phyloP scores from a whole-genome alignment of 495 filamentous ascomycete genomes.

The Pseudevernia furfuracea region DNA sequence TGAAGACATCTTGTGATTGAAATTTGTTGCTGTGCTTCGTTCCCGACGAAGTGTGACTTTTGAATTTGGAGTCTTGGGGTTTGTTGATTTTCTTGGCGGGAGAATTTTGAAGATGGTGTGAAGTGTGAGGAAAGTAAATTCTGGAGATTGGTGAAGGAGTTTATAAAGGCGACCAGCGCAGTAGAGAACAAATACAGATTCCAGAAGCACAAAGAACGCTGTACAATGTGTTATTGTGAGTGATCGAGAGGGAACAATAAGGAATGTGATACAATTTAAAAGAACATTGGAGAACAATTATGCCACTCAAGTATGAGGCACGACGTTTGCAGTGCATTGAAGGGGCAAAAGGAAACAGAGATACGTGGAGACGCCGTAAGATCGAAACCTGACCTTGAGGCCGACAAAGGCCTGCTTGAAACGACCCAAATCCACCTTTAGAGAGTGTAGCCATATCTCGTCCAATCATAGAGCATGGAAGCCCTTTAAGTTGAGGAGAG shows the following conservation, averaged over 20 bases:
- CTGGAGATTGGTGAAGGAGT: neutral
- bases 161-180: constrained; percentile 2
- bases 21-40: constrained; percentile 7
- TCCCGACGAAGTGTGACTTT: constrained; percentile 14
- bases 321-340: neutral
- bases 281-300: neutral
- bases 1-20: constrained; percentile 18
- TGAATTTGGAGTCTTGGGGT: neutral
- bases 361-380: no score
- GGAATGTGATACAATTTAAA: neutral
- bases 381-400: neutral
- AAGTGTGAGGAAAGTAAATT: neutral
- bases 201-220: neutral
- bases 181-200: neutral
- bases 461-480: neutral
- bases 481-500: neutral
- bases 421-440: neutral
- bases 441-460: neutral
- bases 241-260: neutral
- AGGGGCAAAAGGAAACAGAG: neutral
- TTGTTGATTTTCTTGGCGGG: neutral
- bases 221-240: neutral
- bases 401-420: neutral
- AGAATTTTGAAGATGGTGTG: constrained; percentile 3
- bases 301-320: neutral